These are phyloP conservation scores for Diaporthe amygdali DNA, from an alignment of 2,329 filamentous ascomycete species.

Conservation along the genomic window DNA sequence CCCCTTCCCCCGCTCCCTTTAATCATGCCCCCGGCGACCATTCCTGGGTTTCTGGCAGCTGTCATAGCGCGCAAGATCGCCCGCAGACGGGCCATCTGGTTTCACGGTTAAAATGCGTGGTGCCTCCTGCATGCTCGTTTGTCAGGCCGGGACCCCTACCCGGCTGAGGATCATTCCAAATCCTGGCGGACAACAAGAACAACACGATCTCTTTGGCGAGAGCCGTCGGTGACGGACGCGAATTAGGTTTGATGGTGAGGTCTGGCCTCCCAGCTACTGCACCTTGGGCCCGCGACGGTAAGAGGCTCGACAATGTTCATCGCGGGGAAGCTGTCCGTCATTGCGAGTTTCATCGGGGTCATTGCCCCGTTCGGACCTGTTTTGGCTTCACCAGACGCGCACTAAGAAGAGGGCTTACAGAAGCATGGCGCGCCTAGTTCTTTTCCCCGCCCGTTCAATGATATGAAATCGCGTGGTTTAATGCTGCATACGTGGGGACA, in stretches of 20 bases:
- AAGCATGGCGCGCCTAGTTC: neutral
- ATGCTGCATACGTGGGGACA: neutral
- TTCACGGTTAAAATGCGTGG: slow-evolving; percentile 9
- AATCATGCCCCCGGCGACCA: neutral
- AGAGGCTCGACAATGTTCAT: neutral
- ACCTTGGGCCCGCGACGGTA: neutral
- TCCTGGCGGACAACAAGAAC: neutral
- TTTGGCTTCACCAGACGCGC: neutral
- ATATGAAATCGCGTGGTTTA: neutral
- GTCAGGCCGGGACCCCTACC: neutral
- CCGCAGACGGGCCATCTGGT: slow-evolving; percentile 7
- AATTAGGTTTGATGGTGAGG: slow-evolving; percentile 4
- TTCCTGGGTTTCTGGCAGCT: slow-evolving; percentile 10
- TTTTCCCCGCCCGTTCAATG: neutral
- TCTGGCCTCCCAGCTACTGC: neutral
- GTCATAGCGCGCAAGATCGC: slow-evolving; percentile 16
- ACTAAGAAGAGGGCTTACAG: neutral
- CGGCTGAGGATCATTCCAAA: slow-evolving; percentile 1
- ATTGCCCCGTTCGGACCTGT: no score
- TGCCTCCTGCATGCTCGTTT: slow-evolving; percentile 7
- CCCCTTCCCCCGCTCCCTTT: slow-evolving; percentile 4
- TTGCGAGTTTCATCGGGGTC: neutral
- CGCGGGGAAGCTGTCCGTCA: neutral
- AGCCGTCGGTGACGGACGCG: neutral
- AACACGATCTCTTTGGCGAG: neutral